Evolutionary conservation across 352 stramenopile species (phyloP), one percentile per base, ranked within the genome.

Genomic region (Phytophthora macrochlamydospora): DNA sequence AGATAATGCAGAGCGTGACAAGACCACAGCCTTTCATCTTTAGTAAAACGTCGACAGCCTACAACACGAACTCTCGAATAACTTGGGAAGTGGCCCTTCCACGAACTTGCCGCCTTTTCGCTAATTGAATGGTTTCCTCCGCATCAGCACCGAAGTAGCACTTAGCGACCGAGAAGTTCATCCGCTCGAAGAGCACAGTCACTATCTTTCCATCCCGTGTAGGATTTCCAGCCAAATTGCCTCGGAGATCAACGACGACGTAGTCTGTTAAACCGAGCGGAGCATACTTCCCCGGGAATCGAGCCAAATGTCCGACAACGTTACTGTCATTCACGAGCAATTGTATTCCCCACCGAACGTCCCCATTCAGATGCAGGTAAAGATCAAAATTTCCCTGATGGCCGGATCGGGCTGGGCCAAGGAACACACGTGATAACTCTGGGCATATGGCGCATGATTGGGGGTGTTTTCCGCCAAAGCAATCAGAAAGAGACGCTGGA

Each of bases 401-500:
- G 29, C 33, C 13, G 7, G 12, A 30, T 7, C 33, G 46, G 6
- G 12, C 14, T 50, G 24, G 32, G 11, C 3, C 5, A 11, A 1
- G 18, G 30, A 65, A 65, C 1, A 48, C 32, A 1, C 18, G 12
- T 51, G 51, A 62, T 9, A 71, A 40, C 43, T 67, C 64, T 4
- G 51, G 51, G 37, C 57, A 67, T 51, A 71, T 62, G 0, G 13
- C 50, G 14, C 38, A 59, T 4, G 9, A 51, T 14, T 12, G 33
- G 5, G 2, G 7, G 56, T 59, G 8, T 51, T 7, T 6, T 54
- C 7, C 7, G 51, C 51, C 30, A 71, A n/a, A 9, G 2, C 56
- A 33, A 24, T 43, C 57, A 66, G 64, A 11, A 73, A 59, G 7
- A 59, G 58, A 57, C 69, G 60, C 42, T 73, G 65, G 55, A 69